Evolutionary conservation across 192 early-diverging fungal genomes (phyloP).

Genomic region (Spizellomyces sp.): DNA sequence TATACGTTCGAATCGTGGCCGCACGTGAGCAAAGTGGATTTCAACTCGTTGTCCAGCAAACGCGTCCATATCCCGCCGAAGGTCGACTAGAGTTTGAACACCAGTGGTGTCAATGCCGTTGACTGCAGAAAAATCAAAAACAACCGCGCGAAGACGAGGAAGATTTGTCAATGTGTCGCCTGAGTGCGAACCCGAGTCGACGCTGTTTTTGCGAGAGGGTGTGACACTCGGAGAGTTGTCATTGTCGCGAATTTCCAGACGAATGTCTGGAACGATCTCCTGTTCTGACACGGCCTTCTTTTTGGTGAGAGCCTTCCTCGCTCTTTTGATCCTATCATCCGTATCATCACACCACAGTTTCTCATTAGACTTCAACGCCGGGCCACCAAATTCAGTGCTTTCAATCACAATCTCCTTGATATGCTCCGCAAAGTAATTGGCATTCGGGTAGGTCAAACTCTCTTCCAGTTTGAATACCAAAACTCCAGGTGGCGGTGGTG

Average conservation of each 20-base stretch:
- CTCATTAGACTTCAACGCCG: slow-evolving; percentile 7
- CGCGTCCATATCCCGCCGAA: slow-evolving; percentile 57
- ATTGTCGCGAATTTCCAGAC: neutral
- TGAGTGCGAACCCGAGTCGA: no score
- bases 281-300: neutral
- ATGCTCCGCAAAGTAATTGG: slow-evolving; percentile 47
- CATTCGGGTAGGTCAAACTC: slow-evolving; percentile 71
- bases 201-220: no score
- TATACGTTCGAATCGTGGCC: slow-evolving; percentile 18
- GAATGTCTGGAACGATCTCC: neutral
- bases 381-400: slow-evolving; percentile 33
- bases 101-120: slow-evolving; percentile 81
- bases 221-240: neutral
- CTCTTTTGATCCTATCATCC: slow-evolving; percentile 14
- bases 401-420: slow-evolving; percentile 30
- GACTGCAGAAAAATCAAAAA: slow-evolving; percentile 83
- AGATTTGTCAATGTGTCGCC: neutral
- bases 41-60: slow-evolving; percentile 50
- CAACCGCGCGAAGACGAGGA: slow-evolving; percentile 62
- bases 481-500: slow-evolving; percentile 57
- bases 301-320: neutral
- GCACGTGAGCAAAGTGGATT: slow-evolving; percentile 60
- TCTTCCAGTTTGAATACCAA: slow-evolving; percentile 68
- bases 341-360: slow-evolving; percentile 47
- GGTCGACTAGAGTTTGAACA: slow-evolving; percentile 72